Evolutionary conservation across 176 grass and related monocot species (phyloP).

Genomic region (Alloteropsis semialata): DNA sequence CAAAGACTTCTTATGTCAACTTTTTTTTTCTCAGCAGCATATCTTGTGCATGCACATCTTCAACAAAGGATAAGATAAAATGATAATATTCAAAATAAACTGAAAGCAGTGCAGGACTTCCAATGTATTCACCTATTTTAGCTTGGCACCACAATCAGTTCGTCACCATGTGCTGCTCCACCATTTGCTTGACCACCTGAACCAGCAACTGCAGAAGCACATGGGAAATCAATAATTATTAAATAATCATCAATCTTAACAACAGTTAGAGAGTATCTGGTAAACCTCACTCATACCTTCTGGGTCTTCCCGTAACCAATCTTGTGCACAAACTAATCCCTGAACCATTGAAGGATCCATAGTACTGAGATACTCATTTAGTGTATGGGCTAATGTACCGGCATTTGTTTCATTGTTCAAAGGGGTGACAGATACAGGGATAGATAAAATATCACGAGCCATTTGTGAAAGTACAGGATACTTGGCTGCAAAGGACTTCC

Average conservation of each 20-base stretch:
- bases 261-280: not conserved
- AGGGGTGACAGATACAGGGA: conserved; percentile 82
- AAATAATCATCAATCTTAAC: conserved; percentile 10
- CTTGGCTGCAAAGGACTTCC: conserved; percentile 94
- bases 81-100: not conserved
- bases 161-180: conserved; percentile 5
- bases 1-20: not conserved
- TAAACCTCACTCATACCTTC: conserved; percentile 51
- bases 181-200: conserved; percentile 32
- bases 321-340: conserved; percentile 88
- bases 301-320: conserved; percentile 79
- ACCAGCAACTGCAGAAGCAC: conserved; percentile 43
- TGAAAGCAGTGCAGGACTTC: not conserved
- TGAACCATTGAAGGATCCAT: conserved; percentile 75
- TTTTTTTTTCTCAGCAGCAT: not conserved
- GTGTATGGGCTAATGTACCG: conserved; percentile 59
- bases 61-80: not conserved
- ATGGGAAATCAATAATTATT: not conserved
- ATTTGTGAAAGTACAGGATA: conserved; percentile 95
- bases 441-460: conserved; percentile 83
- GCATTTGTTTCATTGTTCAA: conserved; percentile 75
- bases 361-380: conserved; percentile 91
- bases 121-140: conserved; percentile 47
- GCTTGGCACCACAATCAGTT: conserved; percentile 29
- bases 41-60: not conserved